Conservation (phyloP, 176 grass and related monocot genomes). For the Tuctoria greenei region DNA sequence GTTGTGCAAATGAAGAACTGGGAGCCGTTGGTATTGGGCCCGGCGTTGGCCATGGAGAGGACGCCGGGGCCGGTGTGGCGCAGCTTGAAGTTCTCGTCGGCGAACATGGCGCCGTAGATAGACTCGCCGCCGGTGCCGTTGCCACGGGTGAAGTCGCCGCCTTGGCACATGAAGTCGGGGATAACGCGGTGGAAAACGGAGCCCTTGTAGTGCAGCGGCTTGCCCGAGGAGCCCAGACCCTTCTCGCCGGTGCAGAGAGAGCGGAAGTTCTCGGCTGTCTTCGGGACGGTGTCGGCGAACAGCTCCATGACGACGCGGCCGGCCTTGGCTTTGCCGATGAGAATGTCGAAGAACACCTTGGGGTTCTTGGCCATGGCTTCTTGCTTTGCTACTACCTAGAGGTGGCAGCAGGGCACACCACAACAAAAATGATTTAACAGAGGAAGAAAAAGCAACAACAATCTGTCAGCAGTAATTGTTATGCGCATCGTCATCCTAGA, state of each 20-base stretch:
- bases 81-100: conserved; percentile 66
- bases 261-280: conserved; percentile 72
- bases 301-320: conserved; percentile 72
- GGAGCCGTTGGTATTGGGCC: conserved; percentile 66
- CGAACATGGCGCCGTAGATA: conserved; percentile 64
- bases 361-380: conserved; percentile 56
- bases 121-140: conserved; percentile 75
- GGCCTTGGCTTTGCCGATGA: conserved; percentile 57
- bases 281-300: conserved; percentile 55
- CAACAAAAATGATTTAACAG: background rate
- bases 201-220: conserved; percentile 71
- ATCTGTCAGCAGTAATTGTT: background rate
- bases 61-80: conserved; percentile 58
- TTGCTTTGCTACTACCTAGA: background rate
- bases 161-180: conserved; percentile 73
- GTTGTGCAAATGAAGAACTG: conserved; percentile 57
- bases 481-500: conserved; percentile 16
- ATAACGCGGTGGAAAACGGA: conserved; percentile 74
- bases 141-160: conserved; percentile 76
- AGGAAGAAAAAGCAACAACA: background rate
- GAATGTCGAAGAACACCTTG: conserved; percentile 80
- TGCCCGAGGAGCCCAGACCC: conserved; percentile 49
- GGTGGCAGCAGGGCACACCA: background rate
- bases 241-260: conserved; percentile 71
- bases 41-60: conserved; percentile 78